Evolutionary conservation across 1,139 yeast species (phyloP).

Genomic region (Suhomyces wounanorum): DNA sequence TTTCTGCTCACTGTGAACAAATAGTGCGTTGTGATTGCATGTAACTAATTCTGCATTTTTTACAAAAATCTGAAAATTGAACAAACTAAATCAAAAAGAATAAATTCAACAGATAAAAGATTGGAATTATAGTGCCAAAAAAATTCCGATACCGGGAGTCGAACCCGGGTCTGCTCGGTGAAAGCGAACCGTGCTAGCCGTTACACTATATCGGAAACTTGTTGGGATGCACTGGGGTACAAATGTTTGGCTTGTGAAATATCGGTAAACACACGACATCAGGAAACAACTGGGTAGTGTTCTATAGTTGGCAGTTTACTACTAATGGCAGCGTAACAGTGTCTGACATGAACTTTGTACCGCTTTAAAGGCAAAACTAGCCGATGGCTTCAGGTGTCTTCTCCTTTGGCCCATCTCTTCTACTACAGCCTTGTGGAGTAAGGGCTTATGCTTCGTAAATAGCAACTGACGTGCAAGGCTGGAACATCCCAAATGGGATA

Average conservation of each 20-base stretch:
- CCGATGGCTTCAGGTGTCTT: neutral
- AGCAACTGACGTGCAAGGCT: neutral
- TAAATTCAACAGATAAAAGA: neutral
- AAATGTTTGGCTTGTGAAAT: neutral
- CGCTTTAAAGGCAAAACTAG: too few species aligned
- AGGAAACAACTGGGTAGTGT: too few species aligned
- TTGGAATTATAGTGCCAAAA: constrained; percentile 10
- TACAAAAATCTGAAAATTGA: too few species aligned
- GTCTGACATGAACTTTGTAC: too few species aligned
- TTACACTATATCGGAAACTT: constrained; percentile 68
- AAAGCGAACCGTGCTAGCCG: constrained; percentile 84
- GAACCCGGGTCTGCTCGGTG: constrained; percentile 85
- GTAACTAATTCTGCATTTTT: too few species aligned
- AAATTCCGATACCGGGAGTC: constrained; percentile 76
- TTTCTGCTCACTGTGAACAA: too few species aligned
- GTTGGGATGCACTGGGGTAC: neutral
- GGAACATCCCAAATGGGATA: neutral
- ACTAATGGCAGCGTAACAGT: too few species aligned
- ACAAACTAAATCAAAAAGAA: neutral
- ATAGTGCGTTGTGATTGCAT: too few species aligned
- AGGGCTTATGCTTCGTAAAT: neutral
- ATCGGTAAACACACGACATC: neutral
- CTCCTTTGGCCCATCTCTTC: neutral
- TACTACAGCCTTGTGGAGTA: neutral
- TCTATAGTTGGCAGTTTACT: too few species aligned